A percentile compares a stretch with the other conserved stretches of the same genome.
phyloP scores from a whole-genome alignment of 1,284 basidiomycete genomes.

The Neonothopanus nambi region DNA sequence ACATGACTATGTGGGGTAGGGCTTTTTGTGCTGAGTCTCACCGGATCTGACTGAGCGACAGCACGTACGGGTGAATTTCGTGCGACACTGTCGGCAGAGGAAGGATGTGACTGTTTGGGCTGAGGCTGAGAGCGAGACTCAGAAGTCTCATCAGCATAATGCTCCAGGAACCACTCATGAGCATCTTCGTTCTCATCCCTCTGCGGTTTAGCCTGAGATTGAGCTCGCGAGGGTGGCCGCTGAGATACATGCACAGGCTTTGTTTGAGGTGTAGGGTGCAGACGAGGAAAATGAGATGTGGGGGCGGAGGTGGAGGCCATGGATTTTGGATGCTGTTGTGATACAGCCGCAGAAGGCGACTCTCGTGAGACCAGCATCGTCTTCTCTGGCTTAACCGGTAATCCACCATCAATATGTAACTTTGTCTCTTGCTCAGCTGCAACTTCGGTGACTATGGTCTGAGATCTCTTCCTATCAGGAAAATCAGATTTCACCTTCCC shows the following conservation, averaged over 20 bases:
- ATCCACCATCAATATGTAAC: no score
- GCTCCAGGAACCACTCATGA: slow-evolving; percentile 60
- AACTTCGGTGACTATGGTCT: no score
- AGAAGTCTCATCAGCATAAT: slow-evolving; percentile 37
- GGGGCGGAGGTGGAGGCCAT: neutral
- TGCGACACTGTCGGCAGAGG: slow-evolving; percentile 9
- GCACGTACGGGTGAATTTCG: neutral
- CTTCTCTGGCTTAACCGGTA: no score
- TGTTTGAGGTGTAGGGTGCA: no score
- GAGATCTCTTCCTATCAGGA: no score
- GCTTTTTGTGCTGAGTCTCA: neutral
- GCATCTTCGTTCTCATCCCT: slow-evolving; percentile 42
- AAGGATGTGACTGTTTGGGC: slow-evolving; percentile 14
- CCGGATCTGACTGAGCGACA: slow-evolving; percentile 1
- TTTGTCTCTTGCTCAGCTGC: no score
- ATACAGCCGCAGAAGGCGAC: no score
- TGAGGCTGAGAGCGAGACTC: slow-evolving; percentile 23
- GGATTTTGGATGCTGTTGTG: no score
- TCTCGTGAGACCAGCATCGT: no score
- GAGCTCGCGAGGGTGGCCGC: slow-evolving; percentile 13
- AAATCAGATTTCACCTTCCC: no score
- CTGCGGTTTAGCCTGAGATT: slow-evolving; percentile 3
- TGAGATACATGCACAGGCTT: slow-evolving; percentile 12
- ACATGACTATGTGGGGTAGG: slow-evolving; percentile 6
- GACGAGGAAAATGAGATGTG: neutral